Conservation (phyloP, 2,329 filamentous ascomycete species). For the Epichloe baconii region DNA sequence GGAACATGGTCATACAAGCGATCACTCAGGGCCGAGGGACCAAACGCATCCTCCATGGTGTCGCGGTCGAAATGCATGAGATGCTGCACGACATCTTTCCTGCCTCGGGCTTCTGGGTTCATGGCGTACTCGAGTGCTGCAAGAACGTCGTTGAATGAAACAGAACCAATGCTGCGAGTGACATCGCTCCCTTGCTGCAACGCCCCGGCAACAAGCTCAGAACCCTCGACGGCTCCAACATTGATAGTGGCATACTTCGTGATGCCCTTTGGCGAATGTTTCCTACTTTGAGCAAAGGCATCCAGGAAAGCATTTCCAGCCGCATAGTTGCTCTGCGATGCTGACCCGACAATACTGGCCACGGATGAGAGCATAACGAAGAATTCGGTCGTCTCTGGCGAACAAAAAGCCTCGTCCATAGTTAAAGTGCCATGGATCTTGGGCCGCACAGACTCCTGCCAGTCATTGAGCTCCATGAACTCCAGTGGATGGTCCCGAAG, state of each 20-base stretch:
- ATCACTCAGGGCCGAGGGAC: not conserved
- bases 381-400: constrained; percentile 30
- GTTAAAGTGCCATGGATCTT: constrained; percentile 42
- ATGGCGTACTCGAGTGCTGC: constrained; percentile 10
- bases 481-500: constrained; percentile 27
- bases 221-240: constrained; percentile 15
- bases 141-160: constrained; percentile 4
- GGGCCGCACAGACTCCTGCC: constrained; percentile 31
- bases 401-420: constrained; percentile 31
- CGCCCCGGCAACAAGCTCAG: constrained; percentile 5
- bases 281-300: constrained; percentile 20
- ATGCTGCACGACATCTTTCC: not conserved
- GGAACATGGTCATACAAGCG: not conserved
- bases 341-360: constrained; percentile 35
- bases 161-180: constrained; percentile 21
- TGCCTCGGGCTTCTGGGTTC: constrained; percentile 7
- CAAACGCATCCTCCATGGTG: not conserved
- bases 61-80: not conserved
- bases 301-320: constrained; percentile 33
- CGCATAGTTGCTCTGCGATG: constrained; percentile 38
- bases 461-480: constrained; percentile 38
- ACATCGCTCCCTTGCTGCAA: not conserved
- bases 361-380: constrained; percentile 40
- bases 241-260: not conserved
- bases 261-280: constrained; percentile 5